Base-by-base conservation (phyloP, 1,284 basidiomycete species). In the Chalciporus sp. region DNA sequence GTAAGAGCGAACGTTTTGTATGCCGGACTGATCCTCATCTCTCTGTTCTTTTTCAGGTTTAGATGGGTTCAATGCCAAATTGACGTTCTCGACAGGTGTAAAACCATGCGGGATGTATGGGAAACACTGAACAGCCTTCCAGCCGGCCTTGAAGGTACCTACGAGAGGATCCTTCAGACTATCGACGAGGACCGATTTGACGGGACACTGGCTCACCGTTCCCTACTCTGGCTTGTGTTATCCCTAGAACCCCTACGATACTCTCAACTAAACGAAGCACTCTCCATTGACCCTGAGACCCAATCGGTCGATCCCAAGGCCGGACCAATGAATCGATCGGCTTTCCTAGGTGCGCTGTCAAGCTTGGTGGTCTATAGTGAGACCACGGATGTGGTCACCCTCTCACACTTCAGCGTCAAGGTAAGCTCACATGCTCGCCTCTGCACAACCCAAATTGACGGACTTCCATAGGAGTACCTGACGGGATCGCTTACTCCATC, bases 61-160 rank as follows among this genome's bases (percentile, higher is more conserved):
- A 50, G 48, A 17, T 59, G 58, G 58, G 55, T 61, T 7, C 55
- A 61, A 9, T 53, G 58, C 14, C 58, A 58, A 28, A 49, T 60
- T 1, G 48, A 58, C 20, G 20, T 35, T 1, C 56, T 61, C 7
- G 39, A 58, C 1, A 28, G 37, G 5, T 53, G 47, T 39, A 12
- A 23, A 1, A 42, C 46, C 0, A 16, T 48, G 26, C 37, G 31
- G 1, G 46, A 57, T 11, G 39, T 60, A 27, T 43, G 43, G 14
- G 39, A 26, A 11, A 43, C 42, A 7, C 58, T 57, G 16, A 11
- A 45, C 11, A 51, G 31, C 17, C 59, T 58, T 11, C 59, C 51
- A 3, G 33, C 48, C 23, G 45, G 59, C n/a, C 19, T 60, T 16
- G 60, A 61, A 42, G 57, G 50, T 19, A 59, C 60, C 2, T 61